A percentile compares a stretch with the other conserved stretches of the same genome.
phyloP scores from a whole-genome alignment of 1,284 basidiomycete species.

The Naganishia sp. region DNA sequence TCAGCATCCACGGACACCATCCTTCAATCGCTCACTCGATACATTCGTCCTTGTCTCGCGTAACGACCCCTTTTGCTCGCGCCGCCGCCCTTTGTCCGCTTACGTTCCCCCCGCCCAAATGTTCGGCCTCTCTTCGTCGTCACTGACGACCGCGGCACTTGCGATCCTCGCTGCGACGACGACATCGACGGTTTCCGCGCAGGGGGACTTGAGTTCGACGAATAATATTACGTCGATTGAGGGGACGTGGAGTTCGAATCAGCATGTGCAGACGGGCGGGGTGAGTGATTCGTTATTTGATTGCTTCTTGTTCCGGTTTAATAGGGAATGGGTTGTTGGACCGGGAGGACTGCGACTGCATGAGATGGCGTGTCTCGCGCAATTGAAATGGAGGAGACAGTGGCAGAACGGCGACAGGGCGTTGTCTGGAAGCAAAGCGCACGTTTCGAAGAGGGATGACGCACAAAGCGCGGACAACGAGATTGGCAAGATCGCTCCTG shows the following conservation, averaged over 20 bases:
- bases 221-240: constrained; percentile 67
- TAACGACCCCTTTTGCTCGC: too few species aligned
- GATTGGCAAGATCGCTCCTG: too few species aligned
- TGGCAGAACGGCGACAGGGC: neutral
- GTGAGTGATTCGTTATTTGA: constrained; percentile 59
- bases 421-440: too few species aligned
- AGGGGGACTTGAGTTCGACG: constrained; percentile 42
- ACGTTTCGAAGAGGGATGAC: too few species aligned
- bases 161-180: neutral
- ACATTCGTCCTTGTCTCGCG: too few species aligned
- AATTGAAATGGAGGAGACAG: neutral
- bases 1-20: too few species aligned
- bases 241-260: constrained; percentile 81
- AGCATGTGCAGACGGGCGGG: constrained; percentile 74
- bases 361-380: too few species aligned
- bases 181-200: constrained; percentile 29
- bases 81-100: too few species aligned
- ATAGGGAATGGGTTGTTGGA: neutral
- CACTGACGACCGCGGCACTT: neutral
- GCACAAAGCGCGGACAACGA: too few species aligned
- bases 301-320: neutral
- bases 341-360: too few species aligned
- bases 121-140: neutral
- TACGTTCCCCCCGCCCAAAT: neutral
- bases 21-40: too few species aligned